A percentile compares a stretch with the other conserved stretches of the same genome.
These are phyloP conservation scores for Podochytrium sp. DNA, from an alignment of 192 early-diverging fungal genomes.

Conservation along the genomic window DNA sequence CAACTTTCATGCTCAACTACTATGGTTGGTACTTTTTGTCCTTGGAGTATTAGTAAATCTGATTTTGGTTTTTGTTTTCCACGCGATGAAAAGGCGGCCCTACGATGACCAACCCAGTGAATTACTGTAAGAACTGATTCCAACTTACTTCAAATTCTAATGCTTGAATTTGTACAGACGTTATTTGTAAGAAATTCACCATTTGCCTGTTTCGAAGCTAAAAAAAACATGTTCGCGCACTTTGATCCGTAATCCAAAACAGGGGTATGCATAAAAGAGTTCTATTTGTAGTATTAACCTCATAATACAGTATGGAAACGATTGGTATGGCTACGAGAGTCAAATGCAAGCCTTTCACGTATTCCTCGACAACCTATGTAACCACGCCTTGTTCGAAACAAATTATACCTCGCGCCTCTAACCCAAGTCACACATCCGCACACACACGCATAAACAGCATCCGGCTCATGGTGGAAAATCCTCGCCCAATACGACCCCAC, in stretches of 20 bases:
- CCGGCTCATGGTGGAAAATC: conserved; percentile 26
- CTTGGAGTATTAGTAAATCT: background rate
- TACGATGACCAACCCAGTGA: background rate
- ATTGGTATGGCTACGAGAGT: conserved; percentile 13
- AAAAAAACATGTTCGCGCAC: background rate
- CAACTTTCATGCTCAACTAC: conserved; percentile 25
- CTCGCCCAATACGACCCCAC: conserved; percentile 20
- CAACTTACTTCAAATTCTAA: background rate
- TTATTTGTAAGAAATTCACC: conserved; percentile 13
- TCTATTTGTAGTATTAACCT: background rate
- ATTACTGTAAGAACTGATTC: conserved; percentile 8
- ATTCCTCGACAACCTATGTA: conserved; percentile 24
- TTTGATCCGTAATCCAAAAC: background rate
- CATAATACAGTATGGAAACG: conserved; percentile 22
- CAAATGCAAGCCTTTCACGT: conserved; percentile 23
- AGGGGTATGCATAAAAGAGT: background rate
- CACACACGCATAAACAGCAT: background rate
- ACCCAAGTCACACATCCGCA: background rate
- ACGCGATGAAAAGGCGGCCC: conserved; percentile 10
- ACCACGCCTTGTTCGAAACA: background rate
- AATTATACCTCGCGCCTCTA: background rate
- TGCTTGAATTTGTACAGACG: conserved; percentile 10
- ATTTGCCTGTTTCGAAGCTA: background rate
- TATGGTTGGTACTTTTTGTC: conserved; percentile 5
- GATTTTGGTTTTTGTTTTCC: background rate